Base-by-base conservation (phyloP, 2,329 filamentous ascomycete species). In the Fusarium redolens region DNA sequence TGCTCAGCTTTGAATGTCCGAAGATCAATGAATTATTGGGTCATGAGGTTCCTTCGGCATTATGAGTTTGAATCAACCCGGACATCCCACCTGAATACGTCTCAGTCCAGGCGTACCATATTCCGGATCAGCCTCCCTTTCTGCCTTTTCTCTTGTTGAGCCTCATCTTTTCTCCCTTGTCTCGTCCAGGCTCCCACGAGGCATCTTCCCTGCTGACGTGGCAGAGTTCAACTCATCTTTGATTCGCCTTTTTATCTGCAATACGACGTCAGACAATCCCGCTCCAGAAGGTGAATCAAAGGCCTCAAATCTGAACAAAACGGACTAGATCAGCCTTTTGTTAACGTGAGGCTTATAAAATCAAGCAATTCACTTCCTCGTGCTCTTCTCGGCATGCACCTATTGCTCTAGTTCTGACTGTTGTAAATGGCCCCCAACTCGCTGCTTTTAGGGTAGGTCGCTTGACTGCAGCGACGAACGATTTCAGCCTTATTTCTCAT, bases 121-220 rank as follows among this genome's bases (percentile, higher is more conserved):
- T 40, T 30, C n/a, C 45, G 40, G 50, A 31, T 59, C 47, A 44
- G 58, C 55, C 64, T 45, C 54, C 37, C 37, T 40, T 50, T 72
- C 68, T 69, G 69, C 68, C 68, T 61, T 18, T 45, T 48, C 68
- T 69, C 40, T n/a, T 33, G 43, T 73, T 61, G 65, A 72, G 69
- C 70, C 65, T 72, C 69, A 72, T 71, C 22, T 56, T 43, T 38
- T 38, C 25, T 40, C 50, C 18, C 33, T 55, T 9, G 35, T 43
- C 35, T 38, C 3, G 15, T 12, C 43, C 22, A 64, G 70, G 50
- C 58, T 71, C 43, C 35, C 52, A 7, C 41, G n/a, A 65, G 68
- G 54, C 69, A 68, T 64, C 40, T 63, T 51, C 28, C 33, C 52
- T 64, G 73, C 72, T 74, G 72, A 77, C 74, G 71, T 75, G 75